Evolutionary conservation across 2,329 filamentous ascomycete species (phyloP).

Genomic region (Epichloe typhina): DNA sequence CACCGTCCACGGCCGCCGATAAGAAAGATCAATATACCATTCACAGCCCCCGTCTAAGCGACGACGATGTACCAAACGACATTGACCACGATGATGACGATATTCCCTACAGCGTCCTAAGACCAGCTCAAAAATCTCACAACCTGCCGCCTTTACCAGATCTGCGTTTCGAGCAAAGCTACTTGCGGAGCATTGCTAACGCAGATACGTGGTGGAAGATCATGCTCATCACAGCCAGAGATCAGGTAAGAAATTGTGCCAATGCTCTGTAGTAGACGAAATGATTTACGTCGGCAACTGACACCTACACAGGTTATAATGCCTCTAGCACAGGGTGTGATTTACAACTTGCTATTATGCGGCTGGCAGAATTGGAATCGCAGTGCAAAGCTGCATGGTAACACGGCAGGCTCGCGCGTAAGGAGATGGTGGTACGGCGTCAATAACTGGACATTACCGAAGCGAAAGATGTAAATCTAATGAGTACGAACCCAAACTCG

Average conservation of each 20-base stretch:
- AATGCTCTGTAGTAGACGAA: not conserved
- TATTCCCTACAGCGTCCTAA: slow-evolving; percentile 53
- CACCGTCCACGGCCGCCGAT: slow-evolving; percentile 64
- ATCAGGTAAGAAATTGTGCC: slow-evolving; percentile 51
- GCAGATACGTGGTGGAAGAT: slow-evolving; percentile 72
- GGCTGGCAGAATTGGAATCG: slow-evolving; percentile 90
- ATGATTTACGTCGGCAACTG: not conserved
- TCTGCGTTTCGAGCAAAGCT: slow-evolving; percentile 94
- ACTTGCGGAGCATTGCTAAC: slow-evolving; percentile 73
- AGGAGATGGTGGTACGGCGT: slow-evolving; percentile 91
- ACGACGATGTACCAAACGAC: slow-evolving; percentile 21
- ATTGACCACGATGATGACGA: slow-evolving; percentile 47
- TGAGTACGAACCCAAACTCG: not conserved
- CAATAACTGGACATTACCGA: slow-evolving; percentile 75
- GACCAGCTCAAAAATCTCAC: slow-evolving; percentile 33
- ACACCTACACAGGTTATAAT: slow-evolving; percentile 52
- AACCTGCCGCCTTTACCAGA: slow-evolving; percentile 61
- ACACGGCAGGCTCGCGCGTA: slow-evolving; percentile 60
- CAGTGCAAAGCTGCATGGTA: slow-evolving; percentile 62
- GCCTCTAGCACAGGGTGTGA: slow-evolving; percentile 72
- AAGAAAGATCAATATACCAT: slow-evolving; percentile 27
- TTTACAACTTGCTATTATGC: slow-evolving; percentile 75
- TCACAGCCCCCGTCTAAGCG: slow-evolving; percentile 9
- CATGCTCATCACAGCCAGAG: slow-evolving; percentile 69
- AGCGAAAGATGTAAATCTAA: slow-evolving; percentile 23